Percentiles rank a stretch among this genome's conserved stretches.
Evolutionary conservation across 1,139 yeast genomes (phyloP).

Genomic region (Waltiozyma sp.): DNA sequence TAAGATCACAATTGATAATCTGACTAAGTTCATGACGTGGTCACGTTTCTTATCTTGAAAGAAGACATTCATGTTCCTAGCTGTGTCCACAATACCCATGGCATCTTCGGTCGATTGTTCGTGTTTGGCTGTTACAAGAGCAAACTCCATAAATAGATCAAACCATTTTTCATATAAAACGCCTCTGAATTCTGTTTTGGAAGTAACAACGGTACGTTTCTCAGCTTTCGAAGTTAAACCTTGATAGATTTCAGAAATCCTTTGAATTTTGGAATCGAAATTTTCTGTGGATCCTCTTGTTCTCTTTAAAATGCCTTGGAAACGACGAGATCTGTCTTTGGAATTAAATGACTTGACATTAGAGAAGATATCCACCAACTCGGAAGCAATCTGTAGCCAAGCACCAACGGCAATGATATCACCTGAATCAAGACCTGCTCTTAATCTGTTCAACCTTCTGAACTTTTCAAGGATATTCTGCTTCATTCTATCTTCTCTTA

Average conservation of each 20-base stretch:
- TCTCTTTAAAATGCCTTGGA: constrained; percentile 57
- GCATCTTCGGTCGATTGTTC: constrained; percentile 58
- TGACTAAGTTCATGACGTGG: constrained; percentile 49
- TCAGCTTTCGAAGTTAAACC: constrained; percentile 38
- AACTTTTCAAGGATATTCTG: constrained; percentile 55
- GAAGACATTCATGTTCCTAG: constrained; percentile 69
- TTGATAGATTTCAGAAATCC: constrained; percentile 55
- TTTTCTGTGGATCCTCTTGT: constrained; percentile 50
- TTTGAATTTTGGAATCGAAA: constrained; percentile 60
- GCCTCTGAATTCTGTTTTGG: constrained; percentile 54
- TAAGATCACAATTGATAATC: constrained; percentile 53
- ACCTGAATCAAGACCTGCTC: constrained; percentile 40
- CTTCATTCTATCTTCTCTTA: constrained; percentile 48
- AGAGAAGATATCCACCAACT: constrained; percentile 71
- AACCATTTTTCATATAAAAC: constrained; percentile 76
- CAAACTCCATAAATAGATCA: constrained; percentile 66
- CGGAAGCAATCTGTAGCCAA: constrained; percentile 82
- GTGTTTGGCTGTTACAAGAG: constrained; percentile 51
- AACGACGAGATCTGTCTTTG: constrained; percentile 55
- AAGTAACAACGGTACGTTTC: constrained; percentile 29
- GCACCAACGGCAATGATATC: constrained; percentile 56
- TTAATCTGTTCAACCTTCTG: constrained; percentile 48
- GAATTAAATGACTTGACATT: constrained; percentile 72
- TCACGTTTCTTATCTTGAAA: constrained; percentile 47
- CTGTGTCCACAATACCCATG: constrained; percentile 56